Base-by-base conservation (phyloP, 2,329 filamentous ascomycete genomes). In the Sarocladium kiliense region DNA sequence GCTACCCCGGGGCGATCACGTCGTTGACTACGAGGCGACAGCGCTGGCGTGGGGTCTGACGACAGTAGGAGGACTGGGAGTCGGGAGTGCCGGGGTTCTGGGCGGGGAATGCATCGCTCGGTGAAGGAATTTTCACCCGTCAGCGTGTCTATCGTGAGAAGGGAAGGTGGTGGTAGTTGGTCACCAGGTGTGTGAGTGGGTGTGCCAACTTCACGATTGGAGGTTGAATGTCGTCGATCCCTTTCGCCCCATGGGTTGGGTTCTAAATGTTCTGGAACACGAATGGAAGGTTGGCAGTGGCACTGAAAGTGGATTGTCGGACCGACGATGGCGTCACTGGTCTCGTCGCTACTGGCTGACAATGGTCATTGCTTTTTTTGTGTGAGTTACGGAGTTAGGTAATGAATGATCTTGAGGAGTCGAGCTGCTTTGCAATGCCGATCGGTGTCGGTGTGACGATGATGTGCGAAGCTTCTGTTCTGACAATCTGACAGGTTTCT, bases 11-110 rank as follows among this genome's bases (percentile, higher is more conserved):
- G 56, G 54, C 1, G 65, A 68, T 9, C 63, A 67, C 11, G 74
- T 72, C 11, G 63, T 73, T 30, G 76, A 78, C 58, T 74, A 74
- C 72, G 77, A 80, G 58, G 66, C 72, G 10, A 73, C 72, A 2
- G 71, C 76, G 6, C 64, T 79, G 23, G 66, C 71, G 3, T 79
- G 76, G 76, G 75, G 74, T 2, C 59, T 79, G 47, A 69, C 71
- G 12, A 69, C 68, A 16, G 54, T 76, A 14, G 73, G 72, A 1
- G 77, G 77, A 1, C 62, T 80, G 23, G 76, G 75, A 2, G 63
- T 68, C 39, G 76, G 74, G 10, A 72, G 68, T 56, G 70, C 75
- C 14, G 74, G 72, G 12, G 74, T 79, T 3, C 75, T 74, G 61
- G 77, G 76, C 2, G 76, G 68, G 1, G 76, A 79, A 66, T 76